Conservation (phyloP, 441 rosid genomes). For the Adansonia rubrostipa region DNA sequence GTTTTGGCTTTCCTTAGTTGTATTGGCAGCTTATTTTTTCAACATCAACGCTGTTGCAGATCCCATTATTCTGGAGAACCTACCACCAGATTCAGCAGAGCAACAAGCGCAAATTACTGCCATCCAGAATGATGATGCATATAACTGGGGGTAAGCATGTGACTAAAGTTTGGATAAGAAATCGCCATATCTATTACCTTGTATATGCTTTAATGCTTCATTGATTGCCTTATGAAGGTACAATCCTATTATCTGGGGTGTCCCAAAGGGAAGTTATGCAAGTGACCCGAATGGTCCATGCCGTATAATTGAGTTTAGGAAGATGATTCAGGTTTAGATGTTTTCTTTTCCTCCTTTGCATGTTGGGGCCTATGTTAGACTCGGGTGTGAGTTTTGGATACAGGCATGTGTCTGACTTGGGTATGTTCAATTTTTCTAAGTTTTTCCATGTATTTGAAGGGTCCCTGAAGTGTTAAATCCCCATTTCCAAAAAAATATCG, state of each 20-base stretch:
- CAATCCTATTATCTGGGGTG: constrained; percentile 97
- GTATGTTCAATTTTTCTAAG: too few relatives aligned
- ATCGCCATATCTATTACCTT: constrained; percentile 26
- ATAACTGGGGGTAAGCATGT: constrained; percentile 92
- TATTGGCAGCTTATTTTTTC: constrained; percentile 24
- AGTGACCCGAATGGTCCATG: constrained; percentile 74
- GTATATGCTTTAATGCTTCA: constrained; percentile 30
- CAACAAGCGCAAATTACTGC: constrained; percentile 79
- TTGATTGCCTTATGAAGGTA: constrained; percentile 55
- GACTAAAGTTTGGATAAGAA: constrained; percentile 17
- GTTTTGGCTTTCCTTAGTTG: constrained; percentile 13
- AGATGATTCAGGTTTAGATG: constrained; percentile 85
- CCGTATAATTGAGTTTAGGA: constrained; percentile 84
- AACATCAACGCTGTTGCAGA: constrained; percentile 57
- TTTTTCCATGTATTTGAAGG: too few relatives aligned
- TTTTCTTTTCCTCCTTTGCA: constrained; percentile 13
- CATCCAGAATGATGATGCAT: constrained; percentile 80
- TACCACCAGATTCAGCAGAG: constrained; percentile 83
- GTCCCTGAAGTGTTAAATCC: too few relatives aligned
- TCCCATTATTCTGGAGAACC: constrained; percentile 58
- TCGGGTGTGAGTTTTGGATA: too few relatives aligned
- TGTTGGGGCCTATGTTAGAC: background rate
- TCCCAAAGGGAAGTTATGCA: constrained; percentile 99
- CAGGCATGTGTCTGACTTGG: too few relatives aligned
- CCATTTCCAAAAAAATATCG: too few relatives aligned